Evolutionary conservation across 2,329 filamentous ascomycete genomes (phyloP).

Genomic region (Fusarium pininemorale): DNA sequence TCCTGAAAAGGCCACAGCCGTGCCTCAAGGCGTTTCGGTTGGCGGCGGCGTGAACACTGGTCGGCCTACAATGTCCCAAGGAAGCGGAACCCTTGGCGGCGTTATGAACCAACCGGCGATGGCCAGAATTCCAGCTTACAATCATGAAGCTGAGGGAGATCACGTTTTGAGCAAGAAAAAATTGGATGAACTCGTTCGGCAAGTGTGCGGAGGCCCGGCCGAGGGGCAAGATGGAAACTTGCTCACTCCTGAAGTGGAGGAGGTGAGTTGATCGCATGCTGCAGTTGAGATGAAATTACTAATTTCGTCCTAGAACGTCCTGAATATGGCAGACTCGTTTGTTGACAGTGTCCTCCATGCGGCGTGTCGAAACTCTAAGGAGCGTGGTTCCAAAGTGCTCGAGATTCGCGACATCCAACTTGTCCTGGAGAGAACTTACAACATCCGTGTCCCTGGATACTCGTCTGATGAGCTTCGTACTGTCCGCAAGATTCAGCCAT

Average conservation of each 20-base stretch:
- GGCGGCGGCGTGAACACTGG: conserved; percentile 67
- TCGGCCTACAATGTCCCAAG: conserved; percentile 86
- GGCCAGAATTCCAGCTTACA: conserved; percentile 81
- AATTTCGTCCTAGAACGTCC: conserved; percentile 71
- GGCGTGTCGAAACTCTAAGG: conserved; percentile 91
- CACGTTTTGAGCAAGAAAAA: conserved; percentile 98
- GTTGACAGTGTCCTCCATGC: conserved; percentile 89
- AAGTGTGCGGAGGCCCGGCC: conserved; percentile 84
- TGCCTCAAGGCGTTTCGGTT: conserved; percentile 78
- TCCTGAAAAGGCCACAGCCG: conserved; percentile 70
- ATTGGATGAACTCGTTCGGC: conserved; percentile 91
- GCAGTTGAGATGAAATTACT: conserved; percentile 19
- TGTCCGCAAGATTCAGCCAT: conserved; percentile 91
- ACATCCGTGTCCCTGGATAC: conserved; percentile 93
- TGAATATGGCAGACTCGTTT: conserved; percentile 92
- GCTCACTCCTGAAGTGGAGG: conserved; percentile 92
- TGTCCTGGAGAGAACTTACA: conserved; percentile 84
- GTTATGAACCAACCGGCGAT: conserved; percentile 90
- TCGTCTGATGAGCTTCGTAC: conserved; percentile 93
- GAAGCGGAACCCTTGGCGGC: conserved; percentile 78
- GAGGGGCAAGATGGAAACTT: conserved; percentile 79
- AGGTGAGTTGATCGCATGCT: conserved; percentile 65
- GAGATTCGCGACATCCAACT: conserved; percentile 89
- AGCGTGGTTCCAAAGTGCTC: conserved; percentile 87
- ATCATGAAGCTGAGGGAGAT: conserved; percentile 90